Evolutionary conservation across 306 rosid species (phyloP), one percentile per base, ranked within the genome.

Genomic region (Acacia acuminata): DNA sequence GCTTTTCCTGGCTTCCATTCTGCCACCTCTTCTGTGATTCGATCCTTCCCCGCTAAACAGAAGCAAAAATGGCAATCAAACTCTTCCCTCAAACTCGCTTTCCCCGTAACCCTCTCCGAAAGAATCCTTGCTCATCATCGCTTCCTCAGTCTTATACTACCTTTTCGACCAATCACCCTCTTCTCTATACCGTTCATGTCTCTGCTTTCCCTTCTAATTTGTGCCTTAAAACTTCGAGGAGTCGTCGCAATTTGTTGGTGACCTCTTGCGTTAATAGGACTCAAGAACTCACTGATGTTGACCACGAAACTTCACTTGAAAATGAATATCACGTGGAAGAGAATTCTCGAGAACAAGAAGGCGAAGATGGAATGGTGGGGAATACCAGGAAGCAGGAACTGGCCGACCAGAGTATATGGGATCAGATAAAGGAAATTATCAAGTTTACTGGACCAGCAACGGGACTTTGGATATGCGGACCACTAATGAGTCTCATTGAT

Each of bases 401-500:
- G 76, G 91, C 63, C 63, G 78, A 77, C 8, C 87, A 80, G 79
- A 85, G 89, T 22, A 82, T 92, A 84, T 88, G 91, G 94, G 68
- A 8, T 60, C 99, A 95, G 83, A 85, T 93, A 81, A 89, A 90
- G 88, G 93, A 92, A 88, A 95, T 93, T 50, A 81, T 86, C 1
- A 82, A 68, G 82, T 92, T 95, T 67, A 87, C 94, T 0, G 98
- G 93, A 13, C 98, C 99, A 3, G 96, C 97, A 0, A 87, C 91
- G 1, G 99, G 91, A 20, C 88, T 95, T 81, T 95, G 99, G 99
- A 73, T 92, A 4, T 89, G 96, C 24, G 97, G 93, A 45, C 99
- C 98, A 3, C 77, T 93, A 12, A 92, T 93, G 99, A 95, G 98
- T 84, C 93, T 95, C 83, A 93, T 93, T 24, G 96, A 92, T 43